These are phyloP conservation scores for Schoenoplectus tabernaemontani DNA, from an alignment of 202 grass and related monocot species.

Conservation along the genomic window DNA sequence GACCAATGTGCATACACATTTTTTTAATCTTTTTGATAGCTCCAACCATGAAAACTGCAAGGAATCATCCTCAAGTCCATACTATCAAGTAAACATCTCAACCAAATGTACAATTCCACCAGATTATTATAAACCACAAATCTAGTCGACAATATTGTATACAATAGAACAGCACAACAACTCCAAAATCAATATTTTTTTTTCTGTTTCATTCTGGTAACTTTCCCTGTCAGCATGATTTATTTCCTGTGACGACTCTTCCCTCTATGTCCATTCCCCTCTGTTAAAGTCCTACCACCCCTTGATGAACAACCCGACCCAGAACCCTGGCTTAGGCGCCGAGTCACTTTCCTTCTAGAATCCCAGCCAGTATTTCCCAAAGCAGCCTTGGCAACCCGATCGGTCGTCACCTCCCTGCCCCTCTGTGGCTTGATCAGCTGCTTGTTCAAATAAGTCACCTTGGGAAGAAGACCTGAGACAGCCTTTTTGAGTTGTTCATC, in stretches of 20 bases:
- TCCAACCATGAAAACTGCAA: not conserved
- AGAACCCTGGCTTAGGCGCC: conserved; percentile 30
- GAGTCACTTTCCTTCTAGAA: conserved; percentile 35
- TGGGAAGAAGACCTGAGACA: conserved; percentile 48
- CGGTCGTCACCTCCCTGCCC: conserved; percentile 46
- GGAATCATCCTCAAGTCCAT: not conserved
- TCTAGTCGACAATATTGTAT: not conserved
- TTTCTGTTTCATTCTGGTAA: too few species aligned
- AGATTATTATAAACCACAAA: conserved; percentile 9
- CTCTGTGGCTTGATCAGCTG: conserved; percentile 53
- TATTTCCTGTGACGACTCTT: conserved; percentile 38
- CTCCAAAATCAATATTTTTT: not conserved
- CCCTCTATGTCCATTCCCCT: conserved; percentile 28
- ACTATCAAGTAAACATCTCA: not conserved
- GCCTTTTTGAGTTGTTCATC: conserved; percentile 62
- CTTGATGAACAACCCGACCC: conserved; percentile 17
- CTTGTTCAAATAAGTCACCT: conserved; percentile 69
- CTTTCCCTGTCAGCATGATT: not conserved
- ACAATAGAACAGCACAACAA: not conserved
- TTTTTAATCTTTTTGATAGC: not conserved
- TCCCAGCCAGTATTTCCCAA: conserved; percentile 42
- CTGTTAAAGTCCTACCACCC: conserved; percentile 17
- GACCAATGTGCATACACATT: not conserved
- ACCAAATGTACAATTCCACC: conserved; percentile 5
- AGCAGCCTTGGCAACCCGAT: conserved; percentile 77